Conservation (phyloP, 1,284 basidiomycete genomes). For the Marasmius sp. region DNA sequence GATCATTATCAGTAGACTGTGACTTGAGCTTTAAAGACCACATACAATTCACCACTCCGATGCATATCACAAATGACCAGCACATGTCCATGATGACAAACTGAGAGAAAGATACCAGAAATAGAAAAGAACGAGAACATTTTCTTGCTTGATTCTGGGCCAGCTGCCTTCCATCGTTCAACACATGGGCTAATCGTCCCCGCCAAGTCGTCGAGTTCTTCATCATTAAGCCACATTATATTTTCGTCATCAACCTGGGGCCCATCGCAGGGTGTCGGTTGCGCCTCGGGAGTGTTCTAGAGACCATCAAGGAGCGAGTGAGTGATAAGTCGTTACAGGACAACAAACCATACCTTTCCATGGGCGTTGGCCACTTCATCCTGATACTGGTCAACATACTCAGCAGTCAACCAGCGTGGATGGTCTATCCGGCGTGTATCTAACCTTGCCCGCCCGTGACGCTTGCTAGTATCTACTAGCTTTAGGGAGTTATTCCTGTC, state of each 20-base stretch:
- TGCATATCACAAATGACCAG: constrained; percentile 35
- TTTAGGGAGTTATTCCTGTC: constrained; percentile 4
- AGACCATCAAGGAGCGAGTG: too few relatives aligned
- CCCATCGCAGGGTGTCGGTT: background rate
- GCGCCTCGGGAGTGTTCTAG: too few relatives aligned
- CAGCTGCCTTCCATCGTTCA: constrained; percentile 24
- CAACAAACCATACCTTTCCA: too few relatives aligned
- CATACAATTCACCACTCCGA: constrained; percentile 34
- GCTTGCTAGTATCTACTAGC: background rate
- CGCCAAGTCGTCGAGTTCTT: constrained; percentile 4
- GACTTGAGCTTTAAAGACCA: background rate
- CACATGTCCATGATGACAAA: constrained; percentile 33
- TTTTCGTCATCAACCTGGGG: background rate
- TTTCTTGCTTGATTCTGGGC: constrained; percentile 25
- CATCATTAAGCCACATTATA: background rate
- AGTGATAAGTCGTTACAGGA: too few relatives aligned
- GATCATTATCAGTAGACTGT: background rate
- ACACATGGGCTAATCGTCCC: constrained; percentile 11
- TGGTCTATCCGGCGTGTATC: background rate
- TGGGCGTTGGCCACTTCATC: background rate
- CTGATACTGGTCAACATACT: background rate
- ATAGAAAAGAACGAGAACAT: constrained; percentile 30
- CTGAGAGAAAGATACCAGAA: constrained; percentile 31
- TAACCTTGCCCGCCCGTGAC: background rate
- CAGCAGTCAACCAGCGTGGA: background rate